Percentiles rank a stretch among this genome's conserved stretches.
These are phyloP conservation scores for Cephalotrichum gorgonifer DNA, from an alignment of 2,329 filamentous ascomycete genomes.

Conservation along the genomic window DNA sequence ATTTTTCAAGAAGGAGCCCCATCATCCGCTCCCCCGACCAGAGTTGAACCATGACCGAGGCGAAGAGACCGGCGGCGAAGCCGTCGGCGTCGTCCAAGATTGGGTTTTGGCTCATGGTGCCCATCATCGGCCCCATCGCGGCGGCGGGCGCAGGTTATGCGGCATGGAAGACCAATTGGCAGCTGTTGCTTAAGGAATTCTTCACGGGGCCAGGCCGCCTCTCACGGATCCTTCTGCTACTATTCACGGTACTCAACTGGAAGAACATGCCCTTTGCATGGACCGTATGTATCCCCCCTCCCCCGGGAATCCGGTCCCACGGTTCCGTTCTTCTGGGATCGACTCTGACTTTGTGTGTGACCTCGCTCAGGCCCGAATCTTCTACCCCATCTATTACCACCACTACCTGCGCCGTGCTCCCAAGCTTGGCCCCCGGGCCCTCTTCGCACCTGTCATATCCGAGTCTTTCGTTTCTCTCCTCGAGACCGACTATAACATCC, in stretches of 20 bases:
- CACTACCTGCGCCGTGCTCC: constrained; percentile 36
- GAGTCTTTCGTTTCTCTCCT: constrained; percentile 56
- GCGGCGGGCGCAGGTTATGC: constrained; percentile 35
- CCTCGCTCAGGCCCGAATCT: constrained; percentile 42
- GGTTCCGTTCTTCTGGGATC: not conserved
- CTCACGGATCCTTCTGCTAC: constrained; percentile 39
- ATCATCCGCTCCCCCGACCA: constrained; percentile 10
- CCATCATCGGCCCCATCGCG: constrained; percentile 29
- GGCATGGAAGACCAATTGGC: constrained; percentile 33
- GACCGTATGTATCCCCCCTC: constrained; percentile 46
- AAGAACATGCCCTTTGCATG: constrained; percentile 68
- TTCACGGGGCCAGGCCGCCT: constrained; percentile 43
- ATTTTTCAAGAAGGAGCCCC: not conserved
- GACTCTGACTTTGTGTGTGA: not conserved
- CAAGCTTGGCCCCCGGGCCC: constrained; percentile 45
- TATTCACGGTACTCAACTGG: constrained; percentile 54
- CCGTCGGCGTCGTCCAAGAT: constrained; percentile 20
- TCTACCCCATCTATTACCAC: constrained; percentile 46
- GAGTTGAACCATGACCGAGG: constrained; percentile 9
- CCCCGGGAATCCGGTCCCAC: too few species aligned
- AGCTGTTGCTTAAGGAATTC: constrained; percentile 27
- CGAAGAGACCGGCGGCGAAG: constrained; percentile 14
- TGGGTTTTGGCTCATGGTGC: constrained; percentile 18
- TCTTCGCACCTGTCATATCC: constrained; percentile 64
- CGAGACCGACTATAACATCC: constrained; percentile 79